Evolutionary conservation across 345 rosid genomes (phyloP), one percentile per base, ranked within the genome.

Genomic region (Gossypium stocksii): DNA sequence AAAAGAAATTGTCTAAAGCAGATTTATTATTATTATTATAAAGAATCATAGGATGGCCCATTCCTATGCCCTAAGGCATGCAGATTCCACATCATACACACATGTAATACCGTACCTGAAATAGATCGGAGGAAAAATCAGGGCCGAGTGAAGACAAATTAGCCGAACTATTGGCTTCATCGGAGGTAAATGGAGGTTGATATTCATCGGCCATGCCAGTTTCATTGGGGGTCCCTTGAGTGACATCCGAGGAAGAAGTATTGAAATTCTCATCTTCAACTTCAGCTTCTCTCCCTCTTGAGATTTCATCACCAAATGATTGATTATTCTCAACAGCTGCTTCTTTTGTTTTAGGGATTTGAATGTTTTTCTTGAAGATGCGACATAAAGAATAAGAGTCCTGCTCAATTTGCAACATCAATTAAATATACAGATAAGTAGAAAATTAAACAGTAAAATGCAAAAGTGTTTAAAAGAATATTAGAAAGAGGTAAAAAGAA

Each of bases 371-470:
- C 84, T 80, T 89, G 85, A 90, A 90, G 70, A 90, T 85, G 1
- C 95, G 92, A 73, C 95, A 90, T 43, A 90, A 80, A 71, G 95
- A 91, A 68, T 86, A 90, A 7, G 89, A 90, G 82, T 90, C 95
- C 93, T 90, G 80, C 43, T 68, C 20, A 56, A 3, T 57, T 49
- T 27, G 45, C 72, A 60, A 60, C 12, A 9, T 1, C 34, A 22
- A 45, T 45, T 45, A 12, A 22, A 66, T 22, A 45, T 20, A 34
- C 7, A 23, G 54, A 20, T 45, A 13, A 0, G 27, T 19, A 14
- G 34, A 14, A 23, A 45, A 25, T 7, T 14, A 22, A 46, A 66
- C 15, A 20, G 56, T 46, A 3, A 13, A 2, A 79, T 65, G 61
- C 58, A 76, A 4, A 70, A 69, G 78, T 53, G 59, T 54, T 66